Base-by-base conservation (phyloP, 2,329 filamentous ascomycete genomes). In the Pseudogymnoascus sp. region DNA sequence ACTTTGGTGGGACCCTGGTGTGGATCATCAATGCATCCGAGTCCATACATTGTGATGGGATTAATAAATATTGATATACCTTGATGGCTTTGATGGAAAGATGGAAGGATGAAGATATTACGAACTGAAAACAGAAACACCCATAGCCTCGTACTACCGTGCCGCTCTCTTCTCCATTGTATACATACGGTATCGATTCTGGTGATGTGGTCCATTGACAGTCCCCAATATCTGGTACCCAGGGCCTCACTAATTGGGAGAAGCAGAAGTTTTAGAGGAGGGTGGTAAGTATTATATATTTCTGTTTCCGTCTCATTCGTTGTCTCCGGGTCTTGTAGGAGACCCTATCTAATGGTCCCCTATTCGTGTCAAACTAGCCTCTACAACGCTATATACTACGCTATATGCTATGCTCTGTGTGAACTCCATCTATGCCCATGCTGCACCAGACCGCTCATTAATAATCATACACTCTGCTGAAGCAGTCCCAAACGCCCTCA, bases 391-490 rank as follows among this genome's bases (percentile, higher is more conserved):
- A 28, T 49, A 28, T 12, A 23, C 23, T 49, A 49, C 23, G 45
- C 25, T 55, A 52, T 52, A 52, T 18, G 25, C 5, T 18, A 55
- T 33, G 28, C 28, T 18, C 25, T 18, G 33, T 31, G 28, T 16
- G 49, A 55, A 33, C 25, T 33, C 49, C 28, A 55, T 55, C 28
- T 55, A 55, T 55, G 49, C 49, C 49, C 28, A 55, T 55, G 49
- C 49, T 55, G 49, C 49, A 33, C 49, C 49, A 55, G n/a, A 55
- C 5, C 49, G 49, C 49, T 55, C 49, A 55, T 55, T 55, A 55
- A 55, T 52, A 33, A 52, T 52, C 25, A 31, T 52, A 52, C 45
- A 18, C 25, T 18, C 12, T 28, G 28, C 7, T 14, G 25, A 52
- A 31, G 45, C n/a, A n/a, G 23, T 33, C 25, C 25, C 28, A 16